Percentiles rank a stretch among this genome's conserved stretches.
phyloP scores from a whole-genome alignment of 2,329 filamentous ascomycete species.

The Botrytis fragariae region DNA sequence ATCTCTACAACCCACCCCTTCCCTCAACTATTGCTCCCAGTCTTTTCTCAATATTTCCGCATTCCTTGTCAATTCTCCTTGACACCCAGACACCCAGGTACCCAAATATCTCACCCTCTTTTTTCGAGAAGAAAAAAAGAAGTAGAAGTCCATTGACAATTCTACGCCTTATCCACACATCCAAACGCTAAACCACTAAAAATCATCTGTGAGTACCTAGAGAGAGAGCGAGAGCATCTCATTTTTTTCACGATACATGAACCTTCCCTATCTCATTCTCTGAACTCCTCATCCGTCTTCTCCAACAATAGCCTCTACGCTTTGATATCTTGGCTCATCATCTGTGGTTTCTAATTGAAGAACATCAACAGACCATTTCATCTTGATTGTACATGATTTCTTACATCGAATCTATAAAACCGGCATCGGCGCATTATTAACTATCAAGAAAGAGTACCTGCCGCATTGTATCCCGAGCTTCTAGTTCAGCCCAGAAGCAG shows the following conservation, averaged over 20 bases:
- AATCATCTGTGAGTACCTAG: neutral
- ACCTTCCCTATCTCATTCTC: neutral
- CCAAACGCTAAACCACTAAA: neutral
- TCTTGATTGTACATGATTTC: neutral
- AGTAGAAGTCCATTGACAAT: neutral
- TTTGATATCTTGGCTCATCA: slow-evolving; percentile 3
- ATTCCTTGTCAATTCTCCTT: slow-evolving; percentile 9
- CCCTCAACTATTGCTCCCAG: neutral
- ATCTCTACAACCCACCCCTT: neutral
- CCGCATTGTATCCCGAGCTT: slow-evolving; percentile 23
- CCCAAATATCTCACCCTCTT: neutral
- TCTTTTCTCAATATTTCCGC: slow-evolving; percentile 1
- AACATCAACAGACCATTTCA: slow-evolving; percentile 4
- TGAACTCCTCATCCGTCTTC: neutral
- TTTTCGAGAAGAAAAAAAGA: neutral
- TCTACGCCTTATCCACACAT: neutral
- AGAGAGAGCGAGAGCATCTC: neutral
- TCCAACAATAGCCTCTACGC: neutral
- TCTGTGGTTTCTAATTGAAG: slow-evolving; percentile 10
- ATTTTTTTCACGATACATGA: neutral
- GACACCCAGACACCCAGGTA: neutral
- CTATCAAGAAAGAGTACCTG: slow-evolving; percentile 19
- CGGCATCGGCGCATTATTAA: slow-evolving; percentile 8
- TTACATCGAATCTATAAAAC: neutral
- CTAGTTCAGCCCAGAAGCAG: slow-evolving; percentile 19